Evolutionary conservation across 2,329 filamentous ascomycete species (phyloP).

Genomic region (Colletotrichum melonis): DNA sequence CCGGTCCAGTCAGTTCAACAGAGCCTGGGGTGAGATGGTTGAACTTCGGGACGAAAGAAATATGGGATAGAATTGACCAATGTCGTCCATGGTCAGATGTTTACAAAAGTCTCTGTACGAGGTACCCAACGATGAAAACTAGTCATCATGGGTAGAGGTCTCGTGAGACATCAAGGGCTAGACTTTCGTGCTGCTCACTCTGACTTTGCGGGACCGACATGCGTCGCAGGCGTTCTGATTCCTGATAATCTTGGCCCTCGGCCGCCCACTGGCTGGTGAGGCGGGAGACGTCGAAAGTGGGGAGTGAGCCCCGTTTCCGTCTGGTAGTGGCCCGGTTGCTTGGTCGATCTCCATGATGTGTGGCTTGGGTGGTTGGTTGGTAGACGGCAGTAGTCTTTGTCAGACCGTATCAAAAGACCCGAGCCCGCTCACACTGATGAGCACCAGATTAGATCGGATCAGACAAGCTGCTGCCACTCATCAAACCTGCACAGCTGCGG

Average conservation of each 20-base stretch:
- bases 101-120: not conserved
- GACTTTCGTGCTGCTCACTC: slow-evolving; percentile 31
- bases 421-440: not conserved
- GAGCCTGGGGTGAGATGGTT: not conserved
- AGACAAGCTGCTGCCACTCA: not conserved
- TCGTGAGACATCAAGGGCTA: not conserved
- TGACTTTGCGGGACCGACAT: slow-evolving; percentile 44
- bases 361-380: not conserved
- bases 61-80: not conserved
- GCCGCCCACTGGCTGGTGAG: slow-evolving; percentile 14
- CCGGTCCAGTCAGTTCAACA: not conserved
- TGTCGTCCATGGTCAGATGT: too few species aligned
- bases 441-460: not conserved
- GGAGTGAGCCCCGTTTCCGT: slow-evolving; percentile 10
- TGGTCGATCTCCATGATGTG: slow-evolving; percentile 25
- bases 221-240: slow-evolving; percentile 45
- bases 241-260: slow-evolving; percentile 14
- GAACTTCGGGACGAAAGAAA: not conserved
- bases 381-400: too few species aligned
- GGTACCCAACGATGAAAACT: not conserved
- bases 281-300: slow-evolving; percentile 7
- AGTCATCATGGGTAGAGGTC: not conserved
- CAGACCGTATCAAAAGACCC: too few species aligned
- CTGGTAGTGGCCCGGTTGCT: not conserved
- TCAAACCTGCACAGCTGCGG: not conserved